Conservation (phyloP, 2,329 filamentous ascomycete species). For the Lachnellula hyalina region DNA sequence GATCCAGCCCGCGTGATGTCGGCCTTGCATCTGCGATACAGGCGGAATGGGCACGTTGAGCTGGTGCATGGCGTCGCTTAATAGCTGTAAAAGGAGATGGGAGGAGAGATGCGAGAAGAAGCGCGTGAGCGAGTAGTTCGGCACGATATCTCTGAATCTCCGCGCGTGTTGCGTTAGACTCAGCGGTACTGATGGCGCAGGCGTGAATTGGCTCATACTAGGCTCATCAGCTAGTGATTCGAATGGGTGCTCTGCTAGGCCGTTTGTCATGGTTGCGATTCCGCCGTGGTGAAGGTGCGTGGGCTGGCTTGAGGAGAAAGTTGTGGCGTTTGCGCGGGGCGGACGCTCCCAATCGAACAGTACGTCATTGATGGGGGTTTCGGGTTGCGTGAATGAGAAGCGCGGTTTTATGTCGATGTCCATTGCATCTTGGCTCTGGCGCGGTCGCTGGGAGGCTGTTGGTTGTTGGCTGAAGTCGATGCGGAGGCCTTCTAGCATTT, state of each 20-base stretch:
- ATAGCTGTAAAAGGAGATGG: slow-evolving; percentile 69
- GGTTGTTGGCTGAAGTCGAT: slow-evolving; percentile 78
- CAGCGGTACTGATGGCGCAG: slow-evolving; percentile 70
- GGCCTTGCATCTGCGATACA: slow-evolving; percentile 41
- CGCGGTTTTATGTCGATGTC: slow-evolving; percentile 52
- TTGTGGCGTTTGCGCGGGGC: slow-evolving; percentile 25
- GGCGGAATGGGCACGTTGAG: slow-evolving; percentile 69
- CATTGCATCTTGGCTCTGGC: slow-evolving; percentile 51
- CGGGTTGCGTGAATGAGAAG: slow-evolving; percentile 80
- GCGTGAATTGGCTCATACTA: slow-evolving; percentile 78
- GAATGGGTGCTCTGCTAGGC: slow-evolving; percentile 39
- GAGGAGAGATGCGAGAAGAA: slow-evolving; percentile 84
- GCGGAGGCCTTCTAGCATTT: slow-evolving; percentile 85
- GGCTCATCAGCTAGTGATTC: slow-evolving; percentile 79
- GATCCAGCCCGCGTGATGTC: slow-evolving; percentile 56
- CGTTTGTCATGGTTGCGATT: slow-evolving; percentile 22
- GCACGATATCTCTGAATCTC: slow-evolving; percentile 85
- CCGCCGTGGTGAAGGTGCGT: slow-evolving; percentile 28
- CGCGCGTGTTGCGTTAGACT: slow-evolving; percentile 85
- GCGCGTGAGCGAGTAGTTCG: slow-evolving; percentile 77
- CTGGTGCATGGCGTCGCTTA: slow-evolving; percentile 76
- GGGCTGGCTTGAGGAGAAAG: slow-evolving; percentile 39
- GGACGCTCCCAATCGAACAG: slow-evolving; percentile 88
- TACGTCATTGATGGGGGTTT: slow-evolving; percentile 66
- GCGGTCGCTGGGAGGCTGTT: slow-evolving; percentile 32